phyloP scores from a whole-genome alignment of 208 protist species.

The Trypanosoma mega region DNA sequence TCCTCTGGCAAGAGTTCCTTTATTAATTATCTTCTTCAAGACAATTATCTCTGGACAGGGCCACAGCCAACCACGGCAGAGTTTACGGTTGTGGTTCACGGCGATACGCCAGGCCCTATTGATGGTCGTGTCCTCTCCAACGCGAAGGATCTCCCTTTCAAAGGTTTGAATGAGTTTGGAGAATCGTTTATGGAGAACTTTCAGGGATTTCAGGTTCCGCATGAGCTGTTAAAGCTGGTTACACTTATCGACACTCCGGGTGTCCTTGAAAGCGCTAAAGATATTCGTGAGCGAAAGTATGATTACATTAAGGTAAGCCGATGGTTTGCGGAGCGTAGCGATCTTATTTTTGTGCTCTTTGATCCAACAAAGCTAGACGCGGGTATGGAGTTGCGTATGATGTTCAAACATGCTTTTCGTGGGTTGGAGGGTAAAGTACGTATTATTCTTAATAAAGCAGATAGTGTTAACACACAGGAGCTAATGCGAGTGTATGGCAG shows the following conservation, averaged over 20 bases:
- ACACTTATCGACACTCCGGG: conserved; percentile 80
- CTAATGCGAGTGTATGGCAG: conserved; percentile 96
- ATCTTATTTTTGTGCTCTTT: conserved; percentile 82
- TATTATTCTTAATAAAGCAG: conserved; percentile 96
- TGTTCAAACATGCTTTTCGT: conserved; percentile 61
- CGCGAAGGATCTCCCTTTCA: conserved; percentile 88
- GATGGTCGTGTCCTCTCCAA: conserved; percentile 84
- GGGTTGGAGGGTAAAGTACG: conserved; percentile 92
- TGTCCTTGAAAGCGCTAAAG: conserved; percentile 65
- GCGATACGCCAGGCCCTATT: conserved; percentile 55
- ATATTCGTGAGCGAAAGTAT: conserved; percentile 56
- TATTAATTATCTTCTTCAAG: conserved; percentile 80
- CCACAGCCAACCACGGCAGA: conserved; percentile 76
- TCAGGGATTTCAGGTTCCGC: conserved; percentile 67
- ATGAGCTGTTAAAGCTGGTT: conserved; percentile 82
- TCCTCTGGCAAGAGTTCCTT: conserved; percentile 79
- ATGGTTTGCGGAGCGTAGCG: conserved; percentile 79
- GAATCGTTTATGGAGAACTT: conserved; percentile 87
- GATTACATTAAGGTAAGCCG: conserved; percentile 69
- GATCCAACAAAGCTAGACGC: conserved; percentile 76
- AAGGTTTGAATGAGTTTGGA: conserved; percentile 80
- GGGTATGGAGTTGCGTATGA: conserved; percentile 58
- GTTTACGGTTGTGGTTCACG: conserved; percentile 77
- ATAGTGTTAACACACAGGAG: conserved; percentile 90
- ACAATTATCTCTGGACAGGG: conserved; percentile 71